Conservation (phyloP, 139 green algal genomes). For the Chlorella sp. region DNA sequence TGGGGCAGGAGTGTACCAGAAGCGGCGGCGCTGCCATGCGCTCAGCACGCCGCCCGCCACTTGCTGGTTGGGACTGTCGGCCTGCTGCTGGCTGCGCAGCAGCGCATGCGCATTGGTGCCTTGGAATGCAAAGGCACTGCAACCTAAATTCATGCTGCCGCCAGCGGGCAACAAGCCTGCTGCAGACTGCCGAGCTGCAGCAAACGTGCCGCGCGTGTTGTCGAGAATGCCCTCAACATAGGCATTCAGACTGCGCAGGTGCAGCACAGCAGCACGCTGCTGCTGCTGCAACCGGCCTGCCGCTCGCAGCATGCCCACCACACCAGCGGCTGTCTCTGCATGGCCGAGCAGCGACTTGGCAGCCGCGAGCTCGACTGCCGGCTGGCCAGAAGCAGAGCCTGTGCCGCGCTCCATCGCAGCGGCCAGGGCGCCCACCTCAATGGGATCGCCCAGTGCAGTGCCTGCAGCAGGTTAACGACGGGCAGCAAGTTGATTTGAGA, state of each 20-base stretch:
- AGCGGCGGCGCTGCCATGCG: constrained; percentile 17
- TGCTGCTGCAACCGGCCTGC: not conserved
- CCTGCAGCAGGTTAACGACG: constrained; percentile 32
- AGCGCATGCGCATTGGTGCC: constrained; percentile 70
- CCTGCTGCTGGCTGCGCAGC: constrained; percentile 26
- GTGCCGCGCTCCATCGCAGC: not conserved
- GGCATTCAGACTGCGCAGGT: constrained; percentile 14
- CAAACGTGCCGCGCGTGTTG: not conserved
- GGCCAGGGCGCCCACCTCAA: constrained; percentile 78
- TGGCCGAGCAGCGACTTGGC: constrained; percentile 62
- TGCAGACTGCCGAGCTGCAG: not conserved
- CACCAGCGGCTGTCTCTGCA: constrained; percentile 53
- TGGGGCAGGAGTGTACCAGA: constrained; percentile 38
- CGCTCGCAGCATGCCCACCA: constrained; percentile 36
- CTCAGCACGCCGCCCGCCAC: not conserved
- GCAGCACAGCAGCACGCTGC: not conserved
- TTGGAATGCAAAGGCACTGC: constrained; percentile 72
- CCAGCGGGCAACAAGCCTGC: not conserved
- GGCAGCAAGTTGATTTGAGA: too few relatives aligned
- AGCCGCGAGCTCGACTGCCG: constrained; percentile 25
- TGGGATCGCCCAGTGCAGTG: constrained; percentile 85
- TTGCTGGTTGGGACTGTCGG: not conserved
- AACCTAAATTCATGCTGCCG: constrained; percentile 9
- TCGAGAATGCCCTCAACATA: not conserved
- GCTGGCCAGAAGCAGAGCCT: not conserved